These are phyloP conservation scores for Pseudonitzschia delicatissima DNA, from an alignment of 108 stramenopile genomes.

Conservation along the genomic window DNA sequence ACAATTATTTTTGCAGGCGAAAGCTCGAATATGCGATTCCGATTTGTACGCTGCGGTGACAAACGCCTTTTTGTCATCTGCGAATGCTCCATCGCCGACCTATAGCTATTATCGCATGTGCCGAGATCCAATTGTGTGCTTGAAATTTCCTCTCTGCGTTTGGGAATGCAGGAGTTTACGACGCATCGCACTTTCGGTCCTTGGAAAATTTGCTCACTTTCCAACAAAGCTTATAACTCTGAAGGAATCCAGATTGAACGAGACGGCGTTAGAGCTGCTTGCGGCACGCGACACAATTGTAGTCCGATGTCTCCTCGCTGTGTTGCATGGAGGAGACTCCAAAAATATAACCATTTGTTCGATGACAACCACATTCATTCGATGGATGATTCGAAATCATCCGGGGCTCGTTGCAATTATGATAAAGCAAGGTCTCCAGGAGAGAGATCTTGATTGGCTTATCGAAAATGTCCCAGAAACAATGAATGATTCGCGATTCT, in stretches of 20 bases:
- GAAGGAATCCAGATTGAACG: conserved; percentile 14
- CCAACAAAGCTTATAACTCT: conserved; percentile 46
- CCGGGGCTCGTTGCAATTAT: conserved; percentile 57
- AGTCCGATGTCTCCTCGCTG: conserved; percentile 52
- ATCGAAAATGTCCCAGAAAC: conserved; percentile 68
- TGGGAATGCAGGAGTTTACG: conserved; percentile 59
- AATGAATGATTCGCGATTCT: conserved; percentile 44
- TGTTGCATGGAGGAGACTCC: conserved; percentile 20
- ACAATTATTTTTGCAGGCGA: conserved; percentile 40
- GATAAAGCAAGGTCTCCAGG: conserved; percentile 57
- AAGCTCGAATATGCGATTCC: conserved; percentile 25
- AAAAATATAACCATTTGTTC: conserved; percentile 27
- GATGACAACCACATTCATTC: conserved; percentile 46
- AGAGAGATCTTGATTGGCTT: conserved; percentile 57
- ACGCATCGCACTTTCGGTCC: conserved; percentile 42
- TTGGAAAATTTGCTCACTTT: conserved; percentile 39
- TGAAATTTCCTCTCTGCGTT: conserved; percentile 50
- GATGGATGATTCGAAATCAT: conserved; percentile 36
- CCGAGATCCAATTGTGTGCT: conserved; percentile 61
- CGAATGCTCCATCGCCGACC: conserved; percentile 38
- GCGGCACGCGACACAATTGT: conserved; percentile 50
- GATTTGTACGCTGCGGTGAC: conserved; percentile 37
- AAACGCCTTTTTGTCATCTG: conserved; percentile 46
- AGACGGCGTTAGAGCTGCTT: conserved; percentile 43
- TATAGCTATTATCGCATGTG: conserved; percentile 47